phyloP scores from a whole-genome alignment of 2,329 filamentous ascomycete genomes.

The Westerdykella aurantiaca region DNA sequence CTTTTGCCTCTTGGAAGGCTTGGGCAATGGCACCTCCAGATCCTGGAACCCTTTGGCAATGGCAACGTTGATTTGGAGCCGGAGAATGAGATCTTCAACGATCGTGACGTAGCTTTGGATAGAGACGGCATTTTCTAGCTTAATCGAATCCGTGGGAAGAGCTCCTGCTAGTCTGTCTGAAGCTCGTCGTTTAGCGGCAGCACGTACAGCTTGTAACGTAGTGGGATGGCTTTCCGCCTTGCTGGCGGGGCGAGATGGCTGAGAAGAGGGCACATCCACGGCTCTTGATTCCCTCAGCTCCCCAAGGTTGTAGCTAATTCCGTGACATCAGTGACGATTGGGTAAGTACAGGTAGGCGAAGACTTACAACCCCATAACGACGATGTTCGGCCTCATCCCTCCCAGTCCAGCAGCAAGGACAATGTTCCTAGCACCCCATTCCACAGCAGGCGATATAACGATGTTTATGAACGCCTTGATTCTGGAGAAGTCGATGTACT shows the following conservation, averaged over 20 bases:
- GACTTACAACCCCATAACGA: conserved; percentile 60
- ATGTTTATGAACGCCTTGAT: conserved; percentile 90
- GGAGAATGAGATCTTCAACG: conserved; percentile 72
- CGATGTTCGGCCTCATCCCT: conserved; percentile 85
- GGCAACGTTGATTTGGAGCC: conserved; percentile 76
- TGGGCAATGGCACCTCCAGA: conserved; percentile 59
- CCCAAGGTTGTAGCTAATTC: conserved; percentile 60
- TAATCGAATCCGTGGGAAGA: conserved; percentile 65
- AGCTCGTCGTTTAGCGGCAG: conserved; percentile 39
- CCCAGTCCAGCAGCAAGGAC: conserved; percentile 76
- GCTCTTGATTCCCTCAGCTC: conserved; percentile 61
- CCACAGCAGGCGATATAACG: conserved; percentile 72
- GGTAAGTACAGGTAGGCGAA: background rate
- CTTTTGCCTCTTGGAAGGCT: conserved; percentile 24
- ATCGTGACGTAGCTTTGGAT: conserved; percentile 74
- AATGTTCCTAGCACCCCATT: conserved; percentile 79
- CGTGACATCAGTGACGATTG: background rate
- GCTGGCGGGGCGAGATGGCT: conserved; percentile 32
- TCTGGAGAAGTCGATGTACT: conserved; percentile 77
- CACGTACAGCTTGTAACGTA: conserved; percentile 31
- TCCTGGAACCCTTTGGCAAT: conserved; percentile 75
- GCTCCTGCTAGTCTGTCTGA: conserved; percentile 50
- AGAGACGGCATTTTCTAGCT: conserved; percentile 62
- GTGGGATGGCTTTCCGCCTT: conserved; percentile 20
- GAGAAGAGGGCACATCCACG: conserved; percentile 51